Conservation (phyloP, 2,329 filamentous ascomycete species). For the Monosporascus sp. region DNA sequence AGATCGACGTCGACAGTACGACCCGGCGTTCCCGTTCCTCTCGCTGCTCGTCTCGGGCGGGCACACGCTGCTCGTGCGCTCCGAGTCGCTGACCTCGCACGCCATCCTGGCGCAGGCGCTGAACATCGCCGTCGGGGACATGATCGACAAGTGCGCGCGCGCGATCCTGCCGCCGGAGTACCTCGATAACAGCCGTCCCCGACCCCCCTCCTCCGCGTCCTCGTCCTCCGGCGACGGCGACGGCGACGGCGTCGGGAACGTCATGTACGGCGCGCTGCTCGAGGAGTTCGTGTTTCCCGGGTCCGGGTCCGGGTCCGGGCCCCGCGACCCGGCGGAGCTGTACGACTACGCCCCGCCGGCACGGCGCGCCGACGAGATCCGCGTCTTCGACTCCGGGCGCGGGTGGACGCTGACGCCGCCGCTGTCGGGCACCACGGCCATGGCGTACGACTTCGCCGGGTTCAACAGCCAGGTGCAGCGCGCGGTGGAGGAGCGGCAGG, state of each 20-base stretch:
- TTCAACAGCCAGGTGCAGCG: conserved; percentile 61
- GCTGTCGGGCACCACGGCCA: conserved; percentile 48
- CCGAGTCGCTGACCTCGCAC: conserved; percentile 63
- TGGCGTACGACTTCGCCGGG: conserved; percentile 72
- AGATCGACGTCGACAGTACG: conserved; percentile 2
- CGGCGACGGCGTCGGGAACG: conserved; percentile 44
- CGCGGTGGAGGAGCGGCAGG: conserved; percentile 33
- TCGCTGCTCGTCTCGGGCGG: conserved; percentile 88
- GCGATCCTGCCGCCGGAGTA: conserved; percentile 57
- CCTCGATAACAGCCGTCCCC: conserved; percentile 13
- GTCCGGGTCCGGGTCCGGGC: not conserved
- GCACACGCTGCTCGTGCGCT: conserved; percentile 81
- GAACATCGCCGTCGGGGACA: conserved; percentile 87
- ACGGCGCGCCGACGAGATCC: conserved; percentile 54
- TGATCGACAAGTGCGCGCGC: conserved; percentile 82
- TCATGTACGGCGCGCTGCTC: conserved; percentile 76
- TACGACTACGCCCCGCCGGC: conserved; percentile 53
- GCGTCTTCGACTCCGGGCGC: conserved; percentile 32
- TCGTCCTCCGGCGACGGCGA: conserved; percentile 24
- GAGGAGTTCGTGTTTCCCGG: conserved; percentile 72
- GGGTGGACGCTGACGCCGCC: conserved; percentile 67
- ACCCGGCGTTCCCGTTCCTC: conserved; percentile 73
- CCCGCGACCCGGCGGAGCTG: conserved; percentile 25
- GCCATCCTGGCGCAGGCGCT: conserved; percentile 63
- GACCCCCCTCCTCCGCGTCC: not conserved